Base-by-base conservation (phyloP, 2,329 filamentous ascomycete species). In the Colletotrichum brevisporum region DNA sequence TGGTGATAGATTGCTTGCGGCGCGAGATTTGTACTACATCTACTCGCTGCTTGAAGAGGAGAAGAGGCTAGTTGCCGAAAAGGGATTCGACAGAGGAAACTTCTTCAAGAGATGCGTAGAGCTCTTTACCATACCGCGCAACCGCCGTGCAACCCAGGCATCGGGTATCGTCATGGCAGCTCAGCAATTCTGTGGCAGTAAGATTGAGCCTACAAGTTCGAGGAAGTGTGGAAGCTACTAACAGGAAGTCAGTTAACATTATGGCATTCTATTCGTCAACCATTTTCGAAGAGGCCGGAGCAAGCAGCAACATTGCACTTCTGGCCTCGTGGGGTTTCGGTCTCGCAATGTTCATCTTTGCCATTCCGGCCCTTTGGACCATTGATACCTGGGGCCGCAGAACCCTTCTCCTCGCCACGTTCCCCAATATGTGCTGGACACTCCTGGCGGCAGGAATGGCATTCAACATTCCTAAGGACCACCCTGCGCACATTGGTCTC, bases 131-230 rank as follows among this genome's bases (percentile, higher is more conserved):
- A 83, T 91, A 57, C 85, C 88, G 1, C 83, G 89, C 48, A 81
- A 88, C 10, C 83, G 88, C 8, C 83, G 88, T 47, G 92, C 91
- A 0, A 92, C 89, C 1, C 83, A 89, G 56, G 91, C 91, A 3
- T 90, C 90, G 0, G 89, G 87, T 71, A 87, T 88, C 1, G 89
- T 93, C 72, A 93, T 94, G 90, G 88, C 89, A 71, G 83, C 82
- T 0, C 88, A 91, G 73, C 89, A 91, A 74, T 85, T 91, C 80
- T 89, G 87, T 71, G 88, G 87, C 52, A 85, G 75, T 74, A 78
- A 75, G 75, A 58, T 16, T 3, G 24, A 24, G 6, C 43, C 8
- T 2, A 13, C 10, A 1, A 12, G 2, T 73, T 50, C 6, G 9
- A 0, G 31, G 1, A 27, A 2, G 12, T 39, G 27, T 12, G 12